phyloP scores from a whole-genome alignment of 2,329 filamentous ascomycete species.

The Verticillium nubilum region DNA sequence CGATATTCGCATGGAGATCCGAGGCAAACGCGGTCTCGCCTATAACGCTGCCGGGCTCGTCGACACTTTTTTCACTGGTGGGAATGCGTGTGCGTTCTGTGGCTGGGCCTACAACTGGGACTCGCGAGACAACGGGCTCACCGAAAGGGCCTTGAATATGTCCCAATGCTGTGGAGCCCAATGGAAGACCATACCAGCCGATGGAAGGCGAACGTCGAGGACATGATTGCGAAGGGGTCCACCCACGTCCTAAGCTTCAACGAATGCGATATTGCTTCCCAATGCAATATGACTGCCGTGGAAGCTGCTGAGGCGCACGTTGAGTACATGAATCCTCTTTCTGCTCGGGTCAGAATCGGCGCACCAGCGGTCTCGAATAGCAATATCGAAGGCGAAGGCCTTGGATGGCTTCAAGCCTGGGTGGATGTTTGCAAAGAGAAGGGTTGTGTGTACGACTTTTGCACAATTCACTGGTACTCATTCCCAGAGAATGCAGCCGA shows the following conservation, averaged over 20 bases:
- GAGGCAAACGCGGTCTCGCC: constrained; percentile 59
- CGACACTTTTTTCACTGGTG: constrained; percentile 38
- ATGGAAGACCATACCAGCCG: constrained; percentile 31
- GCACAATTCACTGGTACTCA: constrained; percentile 60
- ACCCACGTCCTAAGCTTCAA: constrained; percentile 63
- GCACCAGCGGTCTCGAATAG: constrained; percentile 59
- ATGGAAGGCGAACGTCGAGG: constrained; percentile 46
- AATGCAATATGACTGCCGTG: constrained; percentile 50
- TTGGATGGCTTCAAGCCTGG: constrained; percentile 50
- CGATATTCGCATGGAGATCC: neutral
- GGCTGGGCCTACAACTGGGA: constrained; percentile 69
- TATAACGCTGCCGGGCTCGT: constrained; percentile 57
- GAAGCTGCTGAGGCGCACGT: constrained; percentile 46
- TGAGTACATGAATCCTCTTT: constrained; percentile 48
- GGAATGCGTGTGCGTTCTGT: constrained; percentile 30
- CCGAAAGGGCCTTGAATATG: constrained; percentile 44
- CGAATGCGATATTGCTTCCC: constrained; percentile 58
- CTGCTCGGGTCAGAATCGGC: constrained; percentile 45
- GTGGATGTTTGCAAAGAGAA: constrained; percentile 39
- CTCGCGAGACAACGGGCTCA: constrained; percentile 33
- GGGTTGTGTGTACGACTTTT: constrained; percentile 51
- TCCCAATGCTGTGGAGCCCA: constrained; percentile 63
- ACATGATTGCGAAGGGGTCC: constrained; percentile 48
- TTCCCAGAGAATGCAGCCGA: constrained; percentile 34
- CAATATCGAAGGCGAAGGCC: constrained; percentile 38